These are phyloP conservation scores for Thinopyrum obtusiflorum DNA, from an alignment of 202 grass and related monocot species.

Conservation along the genomic window DNA sequence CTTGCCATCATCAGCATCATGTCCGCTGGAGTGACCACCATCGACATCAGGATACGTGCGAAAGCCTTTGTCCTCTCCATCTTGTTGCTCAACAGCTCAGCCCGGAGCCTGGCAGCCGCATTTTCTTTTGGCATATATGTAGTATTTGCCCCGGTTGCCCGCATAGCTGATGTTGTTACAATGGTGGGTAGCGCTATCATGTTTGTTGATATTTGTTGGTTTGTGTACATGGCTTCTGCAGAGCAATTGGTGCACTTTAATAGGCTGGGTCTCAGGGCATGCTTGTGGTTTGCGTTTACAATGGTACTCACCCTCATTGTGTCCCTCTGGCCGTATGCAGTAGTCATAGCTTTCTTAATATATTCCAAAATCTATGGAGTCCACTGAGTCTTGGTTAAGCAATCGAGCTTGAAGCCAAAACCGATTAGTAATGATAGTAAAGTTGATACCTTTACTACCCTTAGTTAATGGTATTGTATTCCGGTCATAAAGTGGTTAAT, in stretches of 20 bases:
- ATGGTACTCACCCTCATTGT: fast-evolving
- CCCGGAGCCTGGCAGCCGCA: neutral
- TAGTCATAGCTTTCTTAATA: neutral
- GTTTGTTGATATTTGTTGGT: neutral
- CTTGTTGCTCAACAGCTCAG: neutral
- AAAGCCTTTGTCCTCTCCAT: fast-evolving
- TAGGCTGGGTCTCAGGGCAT: neutral
- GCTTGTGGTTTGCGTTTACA: neutral
- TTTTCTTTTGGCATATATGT: neutral
- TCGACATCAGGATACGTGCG: neutral
- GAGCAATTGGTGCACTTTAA: neutral
- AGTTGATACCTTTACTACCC: no score
- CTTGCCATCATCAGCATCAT: neutral
- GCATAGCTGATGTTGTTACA: neutral
- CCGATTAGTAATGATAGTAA: no score
- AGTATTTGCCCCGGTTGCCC: neutral
- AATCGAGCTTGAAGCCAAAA: no score
- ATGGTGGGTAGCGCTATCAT: neutral
- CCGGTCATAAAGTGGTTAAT: no score
- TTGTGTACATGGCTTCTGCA: fast-evolving
- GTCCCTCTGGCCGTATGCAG: neutral
- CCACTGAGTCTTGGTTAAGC: neutral
- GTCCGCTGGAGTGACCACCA: neutral
- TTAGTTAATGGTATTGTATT: no score
- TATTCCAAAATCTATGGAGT: neutral